Evolutionary conservation across 257 asterid genomes (phyloP).

Genomic region (Oldenlandia corymbosa): DNA sequence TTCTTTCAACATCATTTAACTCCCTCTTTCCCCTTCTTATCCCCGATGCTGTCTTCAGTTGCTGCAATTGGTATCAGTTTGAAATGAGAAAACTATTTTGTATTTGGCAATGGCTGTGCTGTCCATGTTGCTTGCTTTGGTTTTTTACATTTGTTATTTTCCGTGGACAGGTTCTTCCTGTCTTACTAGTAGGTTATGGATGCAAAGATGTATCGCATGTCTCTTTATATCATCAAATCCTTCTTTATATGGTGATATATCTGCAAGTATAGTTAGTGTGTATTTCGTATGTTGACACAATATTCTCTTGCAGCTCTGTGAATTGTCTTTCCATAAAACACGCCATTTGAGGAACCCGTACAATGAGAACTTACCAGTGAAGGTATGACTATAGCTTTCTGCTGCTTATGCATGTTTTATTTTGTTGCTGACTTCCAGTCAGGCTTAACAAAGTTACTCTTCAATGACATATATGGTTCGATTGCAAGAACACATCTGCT

Average conservation of each 20-base stretch:
- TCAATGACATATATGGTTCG: background rate
- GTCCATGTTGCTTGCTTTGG: background rate
- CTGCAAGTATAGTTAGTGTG: no score
- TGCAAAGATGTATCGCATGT: background rate
- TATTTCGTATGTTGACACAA: background rate
- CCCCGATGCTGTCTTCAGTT: background rate
- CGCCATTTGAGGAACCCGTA: constrained; percentile 83
- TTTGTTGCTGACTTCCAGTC: background rate
- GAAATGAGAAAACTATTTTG: no score
- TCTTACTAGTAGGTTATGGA: background rate
- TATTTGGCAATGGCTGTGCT: no score
- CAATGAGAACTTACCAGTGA: constrained; percentile 83
- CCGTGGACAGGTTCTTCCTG: background rate
- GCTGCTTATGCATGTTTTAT: background rate
- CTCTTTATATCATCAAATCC: no score
- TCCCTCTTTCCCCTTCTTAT: no score
- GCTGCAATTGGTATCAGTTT: no score
- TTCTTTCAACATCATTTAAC: no score
- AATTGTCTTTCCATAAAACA: constrained; percentile 81
- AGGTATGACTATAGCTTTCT: constrained; percentile 37
- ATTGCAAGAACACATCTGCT: background rate
- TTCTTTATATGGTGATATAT: no score
- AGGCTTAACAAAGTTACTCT: background rate
- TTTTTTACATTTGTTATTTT: background rate
- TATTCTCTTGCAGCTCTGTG: constrained; percentile 66